phyloP scores from a whole-genome alignment of 2,329 filamentous ascomycete species.

The Fusarium sp. region DNA sequence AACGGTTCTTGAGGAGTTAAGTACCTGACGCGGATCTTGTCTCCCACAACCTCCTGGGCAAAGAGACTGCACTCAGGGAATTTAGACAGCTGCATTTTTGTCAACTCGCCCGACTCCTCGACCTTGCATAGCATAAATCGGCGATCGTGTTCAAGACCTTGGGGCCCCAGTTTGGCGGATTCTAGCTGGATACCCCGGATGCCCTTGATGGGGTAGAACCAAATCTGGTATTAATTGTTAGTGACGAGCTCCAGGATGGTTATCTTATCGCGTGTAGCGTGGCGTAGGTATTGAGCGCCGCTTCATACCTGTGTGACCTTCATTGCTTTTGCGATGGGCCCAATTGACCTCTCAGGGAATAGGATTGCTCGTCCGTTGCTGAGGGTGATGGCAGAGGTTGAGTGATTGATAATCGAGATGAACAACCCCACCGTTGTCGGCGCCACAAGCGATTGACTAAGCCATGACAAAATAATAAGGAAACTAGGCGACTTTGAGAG shows the following conservation, averaged over 20 bases:
- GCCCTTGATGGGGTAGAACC: constrained; percentile 80
- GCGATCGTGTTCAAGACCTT: constrained; percentile 75
- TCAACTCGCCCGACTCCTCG: constrained; percentile 54
- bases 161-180: constrained; percentile 66
- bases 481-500: neutral
- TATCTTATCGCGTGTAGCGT: neutral
- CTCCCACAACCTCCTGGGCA: constrained; percentile 63
- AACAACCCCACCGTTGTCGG: constrained; percentile 15
- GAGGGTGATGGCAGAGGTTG: constrained; percentile 12
- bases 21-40: constrained; percentile 59
- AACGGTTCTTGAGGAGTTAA: constrained; percentile 53
- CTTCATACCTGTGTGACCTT: constrained; percentile 48
- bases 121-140: constrained; percentile 76
- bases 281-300: neutral
- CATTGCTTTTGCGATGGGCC: constrained; percentile 39
- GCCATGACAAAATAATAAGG: constrained; percentile 14
- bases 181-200: constrained; percentile 71
- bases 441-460: constrained; percentile 8
- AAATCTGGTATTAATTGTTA: constrained; percentile 58
- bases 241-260: neutral
- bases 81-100: constrained; percentile 70
- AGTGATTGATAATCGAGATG: constrained; percentile 35
- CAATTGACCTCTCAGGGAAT: constrained; percentile 18
- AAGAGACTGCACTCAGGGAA: constrained; percentile 75
- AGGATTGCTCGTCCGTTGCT: constrained; percentile 3